phyloP scores from a whole-genome alignment of 2,329 filamentous ascomycete genomes.

The Venturia carpophila region DNA sequence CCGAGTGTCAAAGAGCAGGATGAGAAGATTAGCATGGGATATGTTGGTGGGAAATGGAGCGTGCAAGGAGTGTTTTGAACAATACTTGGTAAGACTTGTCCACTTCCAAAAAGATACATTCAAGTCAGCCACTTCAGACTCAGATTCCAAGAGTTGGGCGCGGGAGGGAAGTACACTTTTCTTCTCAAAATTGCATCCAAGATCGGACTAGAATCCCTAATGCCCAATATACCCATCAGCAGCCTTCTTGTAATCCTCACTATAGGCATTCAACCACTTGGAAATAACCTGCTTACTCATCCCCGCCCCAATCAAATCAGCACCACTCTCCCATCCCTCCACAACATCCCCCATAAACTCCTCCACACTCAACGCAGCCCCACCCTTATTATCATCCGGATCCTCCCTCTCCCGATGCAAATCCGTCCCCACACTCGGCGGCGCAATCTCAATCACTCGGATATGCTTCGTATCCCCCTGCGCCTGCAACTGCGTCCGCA shows the following conservation, averaged over 20 bases:
- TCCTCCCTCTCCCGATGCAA: conserved; percentile 49
- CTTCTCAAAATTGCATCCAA: no score
- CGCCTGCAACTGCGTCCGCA: conserved; percentile 43
- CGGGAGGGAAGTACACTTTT: no score
- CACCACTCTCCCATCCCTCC: conserved; percentile 39
- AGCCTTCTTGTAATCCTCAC: conserved; percentile 28
- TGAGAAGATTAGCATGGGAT: neutral
- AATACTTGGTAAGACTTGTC: no score
- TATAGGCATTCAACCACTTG: conserved; percentile 39
- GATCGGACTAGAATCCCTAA: no score
- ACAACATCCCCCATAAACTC: conserved; percentile 48
- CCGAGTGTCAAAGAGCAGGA: conserved; percentile 16
- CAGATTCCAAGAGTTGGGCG: no score
- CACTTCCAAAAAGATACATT: no score
- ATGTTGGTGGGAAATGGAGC: neutral
- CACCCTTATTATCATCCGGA: conserved; percentile 51
- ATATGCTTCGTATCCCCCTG: conserved; percentile 31
- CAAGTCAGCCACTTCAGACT: no score
- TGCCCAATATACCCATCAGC: conserved; percentile 4
- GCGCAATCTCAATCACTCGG: conserved; percentile 48
- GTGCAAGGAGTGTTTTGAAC: neutral
- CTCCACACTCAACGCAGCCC: conserved; percentile 40
- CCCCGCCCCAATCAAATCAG: conserved; percentile 44
- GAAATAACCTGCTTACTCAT: conserved; percentile 35
- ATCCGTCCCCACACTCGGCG: conserved; percentile 48